These are phyloP conservation scores for Wickerhamiella spandovensis DNA, from an alignment of 805 yeast genomes.

Conservation along the genomic window DNA sequence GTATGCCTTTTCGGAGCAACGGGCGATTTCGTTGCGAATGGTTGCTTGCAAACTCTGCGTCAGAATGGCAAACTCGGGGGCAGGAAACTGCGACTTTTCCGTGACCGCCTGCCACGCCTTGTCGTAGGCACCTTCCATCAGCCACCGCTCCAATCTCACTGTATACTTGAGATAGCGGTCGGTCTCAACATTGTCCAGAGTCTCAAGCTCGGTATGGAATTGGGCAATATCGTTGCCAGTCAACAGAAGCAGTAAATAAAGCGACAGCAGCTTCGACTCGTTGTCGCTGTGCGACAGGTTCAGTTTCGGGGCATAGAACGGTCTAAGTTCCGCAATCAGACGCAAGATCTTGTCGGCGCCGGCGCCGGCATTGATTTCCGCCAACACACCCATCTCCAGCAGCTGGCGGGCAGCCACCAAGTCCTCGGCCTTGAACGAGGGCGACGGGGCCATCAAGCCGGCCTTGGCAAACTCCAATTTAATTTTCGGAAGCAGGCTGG, in stretches of 20 bases:
- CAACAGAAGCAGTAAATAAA: conserved; percentile 62
- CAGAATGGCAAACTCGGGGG: conserved; percentile 67
- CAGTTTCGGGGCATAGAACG: conserved; percentile 46
- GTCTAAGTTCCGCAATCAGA: conserved; percentile 58
- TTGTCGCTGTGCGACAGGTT: conserved; percentile 39
- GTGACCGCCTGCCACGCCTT: conserved; percentile 72
- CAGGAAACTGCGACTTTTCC: conserved; percentile 34
- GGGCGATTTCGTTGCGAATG: conserved; percentile 74
- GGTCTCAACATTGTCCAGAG: conserved; percentile 46
- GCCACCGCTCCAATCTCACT: conserved; percentile 76
- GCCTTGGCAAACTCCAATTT: conserved; percentile 69
- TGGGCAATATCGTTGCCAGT: conserved; percentile 74
- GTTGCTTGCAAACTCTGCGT: conserved; percentile 56
- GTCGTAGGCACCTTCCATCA: conserved; percentile 93
- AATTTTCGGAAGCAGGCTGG: conserved; percentile 50
- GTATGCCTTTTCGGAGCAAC: conserved; percentile 71
- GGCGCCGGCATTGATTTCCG: conserved; percentile 51
- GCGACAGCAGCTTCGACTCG: conserved; percentile 58
- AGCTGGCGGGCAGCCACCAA: conserved; percentile 67
- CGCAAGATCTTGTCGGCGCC: conserved; percentile 51
- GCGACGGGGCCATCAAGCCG: conserved; percentile 58
- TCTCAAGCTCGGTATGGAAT: conserved; percentile 83
- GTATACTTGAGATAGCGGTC: conserved; percentile 73
- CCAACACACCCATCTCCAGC: conserved; percentile 77
- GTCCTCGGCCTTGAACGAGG: conserved; percentile 34